These are phyloP conservation scores for Aspergillus sparsus DNA, from an alignment of 495 filamentous ascomycete genomes.

Conservation along the genomic window DNA sequence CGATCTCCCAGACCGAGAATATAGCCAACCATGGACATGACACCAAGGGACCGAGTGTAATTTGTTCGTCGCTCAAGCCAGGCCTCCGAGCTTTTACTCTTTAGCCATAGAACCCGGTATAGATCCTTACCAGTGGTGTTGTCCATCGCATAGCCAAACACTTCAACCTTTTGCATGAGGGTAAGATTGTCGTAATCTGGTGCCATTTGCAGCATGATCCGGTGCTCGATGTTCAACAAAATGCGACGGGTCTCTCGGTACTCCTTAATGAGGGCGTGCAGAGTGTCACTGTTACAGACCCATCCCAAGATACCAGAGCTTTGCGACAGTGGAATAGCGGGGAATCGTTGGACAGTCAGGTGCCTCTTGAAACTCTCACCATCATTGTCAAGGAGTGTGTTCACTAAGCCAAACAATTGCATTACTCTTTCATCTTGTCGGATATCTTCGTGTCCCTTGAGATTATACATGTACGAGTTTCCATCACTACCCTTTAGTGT, in stretches of 20 bases:
- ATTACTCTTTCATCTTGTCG: constrained; percentile 98
- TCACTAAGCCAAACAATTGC: constrained; percentile 96
- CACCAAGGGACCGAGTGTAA: constrained; percentile 93
- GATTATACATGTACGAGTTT: constrained; percentile 74
- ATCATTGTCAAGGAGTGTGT: constrained; percentile 89
- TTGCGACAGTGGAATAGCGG: constrained; percentile 92
- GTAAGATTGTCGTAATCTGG: constrained; percentile 98
- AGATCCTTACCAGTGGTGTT: constrained; percentile 98
- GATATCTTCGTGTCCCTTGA: constrained; percentile 99
- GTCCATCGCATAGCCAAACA: constrained; percentile 97
- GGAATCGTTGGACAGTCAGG: constrained; percentile 90
- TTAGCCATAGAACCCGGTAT: constrained; percentile 96
- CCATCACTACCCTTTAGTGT: constrained; percentile 88
- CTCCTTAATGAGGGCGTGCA: constrained; percentile 94
- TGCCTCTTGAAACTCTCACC: constrained; percentile 96
- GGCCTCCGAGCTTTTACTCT: constrained; percentile 95
- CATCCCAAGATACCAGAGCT: constrained; percentile 92
- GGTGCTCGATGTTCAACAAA: constrained; percentile 96
- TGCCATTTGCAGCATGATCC: constrained; percentile 99
- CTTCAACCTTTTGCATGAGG: constrained; percentile 99
- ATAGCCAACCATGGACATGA: constrained; percentile 99
- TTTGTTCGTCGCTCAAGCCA: constrained; percentile 97
- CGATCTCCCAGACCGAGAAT: constrained; percentile 95
- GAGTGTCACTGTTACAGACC: constrained; percentile 97
- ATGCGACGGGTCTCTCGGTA: constrained; percentile 97